These are phyloP conservation scores for Boletus subcaerulescens DNA, from an alignment of 768 basidiomycete genomes.

Conservation along the genomic window DNA sequence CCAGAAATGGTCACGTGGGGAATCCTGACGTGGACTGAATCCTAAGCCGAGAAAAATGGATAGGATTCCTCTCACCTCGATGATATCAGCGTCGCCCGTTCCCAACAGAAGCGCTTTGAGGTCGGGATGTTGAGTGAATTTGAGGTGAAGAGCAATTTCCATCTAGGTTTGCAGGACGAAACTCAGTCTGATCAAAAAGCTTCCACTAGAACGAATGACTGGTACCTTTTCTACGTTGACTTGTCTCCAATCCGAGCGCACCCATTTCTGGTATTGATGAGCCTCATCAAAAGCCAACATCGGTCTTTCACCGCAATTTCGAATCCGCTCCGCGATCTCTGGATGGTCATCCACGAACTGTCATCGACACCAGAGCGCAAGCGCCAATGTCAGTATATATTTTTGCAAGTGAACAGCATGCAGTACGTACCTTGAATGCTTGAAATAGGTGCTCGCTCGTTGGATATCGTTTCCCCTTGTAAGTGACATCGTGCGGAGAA, in stretches of 20 bases:
- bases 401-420: not conserved
- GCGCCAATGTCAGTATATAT: not conserved
- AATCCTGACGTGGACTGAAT: conserved; percentile 43
- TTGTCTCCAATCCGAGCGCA: conserved; percentile 64
- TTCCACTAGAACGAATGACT: not conserved
- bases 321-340: conserved; percentile 64
- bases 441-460: conserved; percentile 80
- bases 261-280: conserved; percentile 57
- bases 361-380: not conserved
- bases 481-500: conserved; percentile 60
- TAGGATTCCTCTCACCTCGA: conserved; percentile 50
- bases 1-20: conserved; percentile 78
- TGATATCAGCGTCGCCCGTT: conserved; percentile 62
- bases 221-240: conserved; percentile 64
- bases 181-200: not conserved
- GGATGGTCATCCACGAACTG: conserved; percentile 62
- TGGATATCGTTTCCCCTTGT: conserved; percentile 63
- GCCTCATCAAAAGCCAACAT: conserved; percentile 67
- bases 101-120: conserved; percentile 56
- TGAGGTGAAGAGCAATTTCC: conserved; percentile 61
- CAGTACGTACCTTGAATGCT: conserved; percentile 55
- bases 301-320: conserved; percentile 59
- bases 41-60: not conserved
- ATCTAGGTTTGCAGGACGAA: conserved; percentile 42
- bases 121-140: conserved; percentile 68